Percentiles rank a stretch among this genome's conserved stretches.
These are phyloP conservation scores for Blastomyces emzantsi DNA, from an alignment of 2,329 filamentous ascomycete species.

Conservation along the genomic window DNA sequence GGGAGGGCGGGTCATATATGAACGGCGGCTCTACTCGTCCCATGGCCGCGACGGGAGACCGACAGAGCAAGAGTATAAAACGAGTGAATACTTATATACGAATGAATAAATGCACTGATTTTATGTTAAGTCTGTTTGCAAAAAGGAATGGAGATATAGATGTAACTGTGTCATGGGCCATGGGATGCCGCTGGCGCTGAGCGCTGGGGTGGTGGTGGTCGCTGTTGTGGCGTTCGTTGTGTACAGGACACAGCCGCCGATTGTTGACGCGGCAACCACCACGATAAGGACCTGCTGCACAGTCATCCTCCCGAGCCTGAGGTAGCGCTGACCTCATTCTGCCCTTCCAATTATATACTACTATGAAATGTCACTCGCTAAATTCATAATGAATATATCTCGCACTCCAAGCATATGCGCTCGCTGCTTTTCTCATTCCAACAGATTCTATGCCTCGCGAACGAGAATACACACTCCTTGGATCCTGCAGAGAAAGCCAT, in stretches of 20 bases:
- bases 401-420: conserved; percentile 12
- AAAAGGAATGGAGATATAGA: neutral
- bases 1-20: conserved; percentile 55
- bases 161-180: neutral
- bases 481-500: conserved; percentile 8
- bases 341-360: no score
- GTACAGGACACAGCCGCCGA: conserved; percentile 16
- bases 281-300: conserved; percentile 17
- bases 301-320: conserved; percentile 6
- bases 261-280: conserved; percentile 27
- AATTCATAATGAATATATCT: conserved; percentile 18
- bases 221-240: conserved; percentile 8
- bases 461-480: neutral
- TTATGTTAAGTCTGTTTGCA: neutral
- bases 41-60: conserved; percentile 27
- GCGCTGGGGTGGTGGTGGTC: neutral
- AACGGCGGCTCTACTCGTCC: conserved; percentile 57
- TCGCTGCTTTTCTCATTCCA: conserved; percentile 8
- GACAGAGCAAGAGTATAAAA: conserved; percentile 22
- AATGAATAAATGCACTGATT: neutral
- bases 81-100: neutral
- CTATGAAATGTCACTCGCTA: conserved; percentile 12
- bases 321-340: conserved; percentile 12
- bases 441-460: neutral
- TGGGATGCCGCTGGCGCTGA: conserved; percentile 3